Evolutionary conservation across 2,329 filamentous ascomycete species (phyloP).

Genomic region (Paracorniculantispora psalliotae): DNA sequence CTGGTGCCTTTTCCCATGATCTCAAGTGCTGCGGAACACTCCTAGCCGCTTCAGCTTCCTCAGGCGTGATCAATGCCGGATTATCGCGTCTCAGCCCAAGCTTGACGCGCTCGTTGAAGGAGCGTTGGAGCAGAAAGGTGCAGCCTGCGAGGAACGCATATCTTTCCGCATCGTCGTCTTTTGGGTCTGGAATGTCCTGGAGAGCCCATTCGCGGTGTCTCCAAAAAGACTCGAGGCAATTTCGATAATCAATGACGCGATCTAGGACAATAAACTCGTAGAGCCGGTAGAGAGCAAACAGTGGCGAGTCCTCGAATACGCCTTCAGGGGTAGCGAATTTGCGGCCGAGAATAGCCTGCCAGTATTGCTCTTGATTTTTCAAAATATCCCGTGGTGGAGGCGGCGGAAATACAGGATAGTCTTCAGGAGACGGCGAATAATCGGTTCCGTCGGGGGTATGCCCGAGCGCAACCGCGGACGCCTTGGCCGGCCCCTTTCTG

Average conservation of each 20-base stretch:
- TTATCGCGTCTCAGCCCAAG: not conserved
- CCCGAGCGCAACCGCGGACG: not conserved
- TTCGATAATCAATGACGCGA: not conserved
- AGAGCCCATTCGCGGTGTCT: not conserved
- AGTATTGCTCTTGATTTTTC: not conserved
- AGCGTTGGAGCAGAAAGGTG: not conserved
- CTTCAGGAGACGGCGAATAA: not conserved
- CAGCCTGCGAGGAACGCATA: not conserved
- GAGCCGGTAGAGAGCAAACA: not conserved
- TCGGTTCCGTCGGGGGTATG: not conserved
- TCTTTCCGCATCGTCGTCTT: not conserved
- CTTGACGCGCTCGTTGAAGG: not conserved
- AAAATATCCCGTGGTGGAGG: not conserved
- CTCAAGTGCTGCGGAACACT: not conserved
- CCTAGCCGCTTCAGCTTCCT: not conserved
- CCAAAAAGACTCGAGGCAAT: not conserved
- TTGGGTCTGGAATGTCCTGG: not conserved
- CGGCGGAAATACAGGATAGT: not conserved
- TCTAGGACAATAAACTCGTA: not conserved
- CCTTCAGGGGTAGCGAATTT: not conserved
- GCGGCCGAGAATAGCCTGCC: not conserved
- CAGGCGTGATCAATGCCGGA: not conserved
- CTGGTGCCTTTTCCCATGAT: not conserved
- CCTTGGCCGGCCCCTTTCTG: not conserved
- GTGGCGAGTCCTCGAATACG: not conserved